Percentiles rank a stretch among this genome's conserved stretches.
These are phyloP conservation scores for Alternaria atra DNA, from an alignment of 2,329 filamentous ascomycete genomes.

Conservation along the genomic window DNA sequence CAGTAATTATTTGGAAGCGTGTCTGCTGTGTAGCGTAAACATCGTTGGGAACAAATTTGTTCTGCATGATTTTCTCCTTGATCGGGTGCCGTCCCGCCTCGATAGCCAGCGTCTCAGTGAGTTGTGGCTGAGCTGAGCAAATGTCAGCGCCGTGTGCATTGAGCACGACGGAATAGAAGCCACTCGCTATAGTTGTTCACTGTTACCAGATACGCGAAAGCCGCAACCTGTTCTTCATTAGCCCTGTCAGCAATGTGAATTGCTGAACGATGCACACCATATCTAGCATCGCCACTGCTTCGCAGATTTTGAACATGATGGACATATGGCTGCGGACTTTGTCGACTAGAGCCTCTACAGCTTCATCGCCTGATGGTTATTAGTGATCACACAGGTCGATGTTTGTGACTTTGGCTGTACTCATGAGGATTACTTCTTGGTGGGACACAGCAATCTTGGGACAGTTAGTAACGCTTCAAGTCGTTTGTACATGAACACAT, in stretches of 20 bases:
- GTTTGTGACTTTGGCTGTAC: constrained; percentile 43
- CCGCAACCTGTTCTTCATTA: constrained; percentile 33
- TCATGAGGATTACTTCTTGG: constrained; percentile 83
- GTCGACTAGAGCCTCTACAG: constrained; percentile 75
- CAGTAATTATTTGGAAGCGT: constrained; percentile 91
- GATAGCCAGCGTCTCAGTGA: constrained; percentile 74
- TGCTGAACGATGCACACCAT: constrained; percentile 65
- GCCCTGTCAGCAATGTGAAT: background rate
- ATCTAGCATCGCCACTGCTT: constrained; percentile 86
- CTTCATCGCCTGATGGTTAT: constrained; percentile 64
- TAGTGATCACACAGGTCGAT: background rate
- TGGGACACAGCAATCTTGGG: constrained; percentile 78
- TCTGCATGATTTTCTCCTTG: constrained; percentile 73
- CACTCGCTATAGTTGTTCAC: constrained; percentile 65
- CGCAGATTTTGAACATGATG: constrained; percentile 81
- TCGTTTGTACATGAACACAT: background rate
- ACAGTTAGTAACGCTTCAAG: constrained; percentile 5
- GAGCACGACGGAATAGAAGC: background rate
- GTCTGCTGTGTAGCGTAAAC: constrained; percentile 82
- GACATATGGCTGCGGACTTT: constrained; percentile 77
- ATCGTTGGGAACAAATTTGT: constrained; percentile 85
- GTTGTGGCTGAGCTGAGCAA: constrained; percentile 67
- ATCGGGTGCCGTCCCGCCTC: constrained; percentile 81
- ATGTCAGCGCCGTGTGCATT: constrained; percentile 12
- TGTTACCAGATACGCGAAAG: constrained; percentile 69